A percentile compares a stretch with the other conserved stretches of the same genome.
phyloP scores from a whole-genome alignment of 306 rosid genomes.

The Abrus pulchellus region DNA sequence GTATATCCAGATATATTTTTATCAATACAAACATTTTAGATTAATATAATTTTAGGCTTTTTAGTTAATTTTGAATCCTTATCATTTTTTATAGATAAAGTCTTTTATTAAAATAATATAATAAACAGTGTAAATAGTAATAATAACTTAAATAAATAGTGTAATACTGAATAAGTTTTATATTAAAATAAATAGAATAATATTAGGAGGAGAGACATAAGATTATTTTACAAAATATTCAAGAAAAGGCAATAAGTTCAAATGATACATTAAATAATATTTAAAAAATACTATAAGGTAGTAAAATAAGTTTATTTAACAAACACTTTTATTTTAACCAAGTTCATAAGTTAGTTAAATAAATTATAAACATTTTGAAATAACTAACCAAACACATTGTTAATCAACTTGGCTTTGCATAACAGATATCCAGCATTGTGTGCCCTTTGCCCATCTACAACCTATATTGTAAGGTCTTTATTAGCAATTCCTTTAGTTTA shows the following conservation, averaged over 20 bases:
- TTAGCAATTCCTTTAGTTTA: background rate
- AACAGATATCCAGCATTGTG: background rate
- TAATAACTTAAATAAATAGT: background rate
- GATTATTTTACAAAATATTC: too few relatives aligned
- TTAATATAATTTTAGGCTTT: background rate
- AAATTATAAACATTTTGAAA: background rate
- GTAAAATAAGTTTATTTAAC: background rate
- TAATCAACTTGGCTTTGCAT: background rate
- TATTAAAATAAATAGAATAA: too few relatives aligned
- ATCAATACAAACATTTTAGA: background rate
- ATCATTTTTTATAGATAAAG: background rate
- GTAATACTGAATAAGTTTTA: background rate
- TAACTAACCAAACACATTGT: background rate
- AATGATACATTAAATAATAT: background rate
- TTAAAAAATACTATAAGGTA: background rate
- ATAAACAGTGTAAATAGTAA: background rate
- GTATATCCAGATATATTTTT: too few relatives aligned
- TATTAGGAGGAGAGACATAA: too few relatives aligned
- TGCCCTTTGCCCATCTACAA: background rate
- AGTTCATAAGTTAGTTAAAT: background rate
- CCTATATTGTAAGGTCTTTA: background rate
- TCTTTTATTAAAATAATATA: background rate
- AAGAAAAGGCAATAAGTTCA: too few relatives aligned
- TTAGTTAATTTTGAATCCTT: background rate
- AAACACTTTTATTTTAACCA: too few relatives aligned